These are phyloP conservation scores for Mycocalia duriaeana DNA, from an alignment of 1,284 basidiomycete genomes.

Conservation along the genomic window DNA sequence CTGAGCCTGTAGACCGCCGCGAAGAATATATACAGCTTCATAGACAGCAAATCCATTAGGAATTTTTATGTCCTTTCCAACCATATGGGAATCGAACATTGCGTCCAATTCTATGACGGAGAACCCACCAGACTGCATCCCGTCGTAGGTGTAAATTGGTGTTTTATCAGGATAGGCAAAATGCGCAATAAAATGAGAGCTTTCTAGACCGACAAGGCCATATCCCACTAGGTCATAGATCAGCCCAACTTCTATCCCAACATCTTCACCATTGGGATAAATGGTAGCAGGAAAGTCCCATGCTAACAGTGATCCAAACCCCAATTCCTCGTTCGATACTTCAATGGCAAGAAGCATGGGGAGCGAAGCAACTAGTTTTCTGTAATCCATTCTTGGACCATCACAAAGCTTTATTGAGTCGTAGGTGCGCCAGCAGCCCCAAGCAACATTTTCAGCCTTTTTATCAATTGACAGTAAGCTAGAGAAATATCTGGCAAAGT, in stretches of 20 bases:
- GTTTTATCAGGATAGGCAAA: conserved; percentile 6
- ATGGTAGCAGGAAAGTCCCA: conserved; percentile 14
- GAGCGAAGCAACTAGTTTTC: conserved; percentile 10
- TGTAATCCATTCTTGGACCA: conserved; percentile 6
- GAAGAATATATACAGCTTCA: conserved; percentile 11
- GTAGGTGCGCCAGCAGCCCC: conserved; percentile 11
- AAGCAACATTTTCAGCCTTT: background rate
- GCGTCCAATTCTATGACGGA: conserved; percentile 1
- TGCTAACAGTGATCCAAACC: background rate
- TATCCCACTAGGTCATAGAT: conserved; percentile 15
- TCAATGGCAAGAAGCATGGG: conserved; percentile 12
- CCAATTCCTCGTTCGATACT: conserved; percentile 2
- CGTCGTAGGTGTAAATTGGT: conserved; percentile 14
- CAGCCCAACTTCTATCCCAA: conserved; percentile 4
- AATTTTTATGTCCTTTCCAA: conserved; percentile 5
- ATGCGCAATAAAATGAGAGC: conserved; percentile 13
- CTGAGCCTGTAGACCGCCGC: conserved; percentile 12
- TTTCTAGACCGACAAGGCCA: conserved; percentile 2
- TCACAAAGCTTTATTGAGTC: conserved; percentile 9
- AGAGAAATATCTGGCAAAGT: background rate
- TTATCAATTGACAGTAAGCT: conserved; percentile 2
- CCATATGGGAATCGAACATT: conserved; percentile 8
- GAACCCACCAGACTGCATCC: conserved; percentile 9
- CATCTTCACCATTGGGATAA: conserved; percentile 2
- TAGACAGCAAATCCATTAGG: conserved; percentile 7